Conservation (phyloP, 768 basidiomycete genomes). For the Kondoa malvinella region DNA sequence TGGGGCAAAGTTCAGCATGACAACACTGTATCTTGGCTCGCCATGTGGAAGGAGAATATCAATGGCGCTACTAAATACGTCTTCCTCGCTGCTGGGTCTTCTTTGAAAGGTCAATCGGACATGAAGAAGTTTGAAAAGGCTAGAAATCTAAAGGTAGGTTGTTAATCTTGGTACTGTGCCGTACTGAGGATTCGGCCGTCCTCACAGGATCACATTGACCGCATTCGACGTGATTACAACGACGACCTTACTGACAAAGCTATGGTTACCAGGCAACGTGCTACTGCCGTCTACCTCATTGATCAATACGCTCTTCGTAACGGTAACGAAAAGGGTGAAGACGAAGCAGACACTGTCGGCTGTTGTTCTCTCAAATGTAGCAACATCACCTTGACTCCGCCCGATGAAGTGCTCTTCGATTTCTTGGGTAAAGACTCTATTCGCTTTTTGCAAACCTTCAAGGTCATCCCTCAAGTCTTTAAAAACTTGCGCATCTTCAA, state of each 20-base stretch:
- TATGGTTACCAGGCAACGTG: conserved; percentile 87
- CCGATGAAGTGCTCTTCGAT: conserved; percentile 79
- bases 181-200: conserved; percentile 4
- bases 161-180: conserved; percentile 1
- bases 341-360: conserved; percentile 97
- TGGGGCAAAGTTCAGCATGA: conserved; percentile 84
- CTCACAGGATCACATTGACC: conserved; percentile 50
- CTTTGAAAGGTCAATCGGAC: conserved; percentile 94
- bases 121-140: conserved; percentile 97
- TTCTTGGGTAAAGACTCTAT: conserved; percentile 99
- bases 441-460: conserved; percentile 72
- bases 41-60: conserved; percentile 97
- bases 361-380: conserved; percentile 95
- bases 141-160: conserved; percentile 69
- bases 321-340: conserved; percentile 98
- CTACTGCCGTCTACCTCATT: conserved; percentile 99
- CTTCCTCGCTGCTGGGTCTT: conserved; percentile 91
- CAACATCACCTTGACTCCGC: conserved; percentile 79
- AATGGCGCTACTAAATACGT: conserved; percentile 80
- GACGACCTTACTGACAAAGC: conserved; percentile 70
- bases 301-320: conserved; percentile 92
- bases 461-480: conserved; percentile 85
- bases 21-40: conserved; percentile 97
- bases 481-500: conserved; percentile 98
- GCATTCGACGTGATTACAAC: conserved; percentile 75